Percentiles rank a stretch among this genome's conserved stretches.
phyloP scores from a whole-genome alignment of 108 stramenopile genomes.

The Thalassiosira profunda region DNA sequence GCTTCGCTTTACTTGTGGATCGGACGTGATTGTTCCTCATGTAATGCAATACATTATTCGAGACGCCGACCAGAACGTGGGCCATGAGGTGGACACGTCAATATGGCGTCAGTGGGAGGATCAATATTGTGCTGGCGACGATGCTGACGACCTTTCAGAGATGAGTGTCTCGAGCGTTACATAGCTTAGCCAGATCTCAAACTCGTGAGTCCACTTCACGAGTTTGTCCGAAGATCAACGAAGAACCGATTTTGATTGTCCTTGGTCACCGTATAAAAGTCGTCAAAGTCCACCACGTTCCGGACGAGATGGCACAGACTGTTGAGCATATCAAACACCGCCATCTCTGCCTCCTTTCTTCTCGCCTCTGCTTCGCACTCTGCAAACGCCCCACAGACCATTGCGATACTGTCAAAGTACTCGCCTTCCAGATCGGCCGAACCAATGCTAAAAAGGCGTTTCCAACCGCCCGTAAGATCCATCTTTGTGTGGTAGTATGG shows the following conservation, averaged over 20 bases:
- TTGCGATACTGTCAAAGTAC: slow-evolving; percentile 33
- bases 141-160: no score
- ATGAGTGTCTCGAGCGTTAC: no score
- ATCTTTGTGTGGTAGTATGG: slow-evolving; percentile 1
- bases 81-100: no score
- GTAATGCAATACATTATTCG: no score
- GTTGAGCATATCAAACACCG: slow-evolving; percentile 34
- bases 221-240: slow-evolving; percentile 39
- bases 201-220: no score
- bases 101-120: no score
- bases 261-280: slow-evolving; percentile 30
- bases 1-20: no score
- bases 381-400: slow-evolving; percentile 33
- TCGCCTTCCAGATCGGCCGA: slow-evolving; percentile 26
- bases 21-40: no score
- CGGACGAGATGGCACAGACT: slow-evolving; percentile 26
- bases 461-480: slow-evolving; percentile 14
- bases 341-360: slow-evolving; percentile 28
- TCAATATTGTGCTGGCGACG: no score
- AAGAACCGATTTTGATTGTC: slow-evolving; percentile 33
- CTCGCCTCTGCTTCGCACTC: slow-evolving; percentile 32
- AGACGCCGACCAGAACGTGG: no score
- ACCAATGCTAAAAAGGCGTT: slow-evolving; percentile 1
- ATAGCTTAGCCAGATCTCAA: no score
- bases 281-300: slow-evolving; percentile 33